Base-by-base conservation (phyloP, 2,329 filamentous ascomycete species). In the Graphiopsis chlorocephala region DNA sequence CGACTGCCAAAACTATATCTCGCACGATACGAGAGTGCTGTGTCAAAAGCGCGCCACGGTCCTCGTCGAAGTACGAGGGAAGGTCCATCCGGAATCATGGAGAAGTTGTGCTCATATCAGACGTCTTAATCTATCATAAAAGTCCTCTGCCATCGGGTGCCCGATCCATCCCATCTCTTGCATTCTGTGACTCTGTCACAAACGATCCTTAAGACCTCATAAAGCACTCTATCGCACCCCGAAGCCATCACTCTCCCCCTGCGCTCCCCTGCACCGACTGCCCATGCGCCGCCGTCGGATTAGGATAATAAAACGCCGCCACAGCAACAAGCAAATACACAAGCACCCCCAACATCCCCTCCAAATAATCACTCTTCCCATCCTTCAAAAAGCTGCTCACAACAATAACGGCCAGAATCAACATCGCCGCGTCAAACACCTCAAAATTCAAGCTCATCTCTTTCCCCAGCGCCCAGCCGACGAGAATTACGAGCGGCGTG, bases 371-470 rank as follows among this genome's bases (percentile, higher is more conserved):
- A 66, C 88, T 92, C 82, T 94, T 94, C 69, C 91, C 88, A 74
- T 97, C 93, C 60, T 92, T 84, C 63, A 97, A 79, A 78, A 97
- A 96, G 67, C 92, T 91, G 1, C 93, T 92, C 2, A 96, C 91
- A 0, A 93, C 92, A 47, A 97, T 82, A 70, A 97, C 94, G 28
- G 91, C 87, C 29, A 97, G 83, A 63, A 97, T 87, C 11, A 97
- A 81, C 68, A 96, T 84, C 64, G 90, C 86, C 23, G 96, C 85
- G 79, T 96, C 92, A 81, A 97, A 97, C 14, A 93, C 83, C 71
- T 95, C 90, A 74, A 97, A 97, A 74, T 92, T 89, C 61, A 97
- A 82, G 67, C 90, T 88, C 85, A 97, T 91, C 10, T 69, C 56
- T 71, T 87, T 87, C 63, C 79, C 78, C 38, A 93, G 78, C 23